Base-by-base conservation (phyloP, 2,329 filamentous ascomycete genomes). In the Tolypocladium nubicola region DNA sequence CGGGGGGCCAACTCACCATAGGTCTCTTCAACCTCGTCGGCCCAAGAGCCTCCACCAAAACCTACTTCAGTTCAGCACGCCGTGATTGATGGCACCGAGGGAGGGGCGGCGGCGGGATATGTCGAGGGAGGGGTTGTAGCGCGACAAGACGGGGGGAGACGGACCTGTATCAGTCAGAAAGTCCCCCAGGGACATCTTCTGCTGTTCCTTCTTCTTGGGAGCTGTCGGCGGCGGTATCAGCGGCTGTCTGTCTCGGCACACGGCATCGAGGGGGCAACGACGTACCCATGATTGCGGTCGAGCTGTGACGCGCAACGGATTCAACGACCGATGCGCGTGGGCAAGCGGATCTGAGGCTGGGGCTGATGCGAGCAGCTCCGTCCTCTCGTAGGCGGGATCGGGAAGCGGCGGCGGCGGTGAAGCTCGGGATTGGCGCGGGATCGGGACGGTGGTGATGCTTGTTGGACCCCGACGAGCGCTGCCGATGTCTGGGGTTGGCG, bases 141-240 rank as follows among this genome's bases (percentile, higher is more conserved):
- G 60, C 57, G 61, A 62, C 60, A 61, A 63, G 60, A 60, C 60
- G 55, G 59, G 59, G 61, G 62, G 62, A 56, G 58, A 71, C 90
- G 76, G 82, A 97, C 93, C 87, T 76, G 90, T 83, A 75, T 97
- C 90, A 72, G 83, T 82, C 81, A 99, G 84, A 84, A 99, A 99
- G 77, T 90, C 89, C 81, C 90, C 90, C 72, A 97, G 86, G 80
- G 89, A 90, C 89, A 99, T 93, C 83, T 95, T 99, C 85, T 96
- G 88, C 75, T 85, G 82, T 78, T 96, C 87, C 80, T 90, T 89
- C 80, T 95, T 95, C 75, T 92, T 89, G 66, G 92, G 93, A 83
- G 89, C 92, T 96, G 70, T 60, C 71, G 56, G 35, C 11, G 57
- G 59, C 8, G 50, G 56, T 38, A 56, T 64, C 55, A 64, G 61